phyloP scores from a whole-genome alignment of 768 basidiomycete genomes.

The Mycena latifolia region DNA sequence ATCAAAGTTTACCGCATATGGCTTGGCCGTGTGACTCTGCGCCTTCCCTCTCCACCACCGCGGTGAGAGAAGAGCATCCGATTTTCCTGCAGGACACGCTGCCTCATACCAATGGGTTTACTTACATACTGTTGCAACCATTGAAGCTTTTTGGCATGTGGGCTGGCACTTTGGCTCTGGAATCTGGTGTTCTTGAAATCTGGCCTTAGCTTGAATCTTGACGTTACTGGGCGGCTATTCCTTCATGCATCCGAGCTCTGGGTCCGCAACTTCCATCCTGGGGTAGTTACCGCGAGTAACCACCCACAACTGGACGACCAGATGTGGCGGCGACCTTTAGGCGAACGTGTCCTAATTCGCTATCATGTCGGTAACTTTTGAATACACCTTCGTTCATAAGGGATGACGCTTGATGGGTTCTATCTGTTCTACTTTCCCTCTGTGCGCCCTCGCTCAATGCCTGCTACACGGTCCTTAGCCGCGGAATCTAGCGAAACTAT shows the following conservation, averaged over 20 bases:
- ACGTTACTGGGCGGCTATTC: background rate
- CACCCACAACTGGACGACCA: conserved; percentile 6
- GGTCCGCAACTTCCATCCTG: conserved; percentile 11
- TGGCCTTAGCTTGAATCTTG: background rate
- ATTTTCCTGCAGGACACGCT: too few relatives aligned
- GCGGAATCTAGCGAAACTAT: background rate
- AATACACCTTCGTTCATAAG: conserved; percentile 15
- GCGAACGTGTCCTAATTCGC: background rate
- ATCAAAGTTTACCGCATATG: background rate
- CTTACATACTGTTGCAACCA: background rate
- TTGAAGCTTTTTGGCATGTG: conserved; percentile 5
- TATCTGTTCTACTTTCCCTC: background rate
- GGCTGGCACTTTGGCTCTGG: too few relatives aligned
- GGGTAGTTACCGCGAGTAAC: conserved; percentile 1
- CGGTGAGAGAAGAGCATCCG: too few relatives aligned
- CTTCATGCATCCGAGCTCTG: conserved; percentile 14
- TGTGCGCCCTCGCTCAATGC: background rate
- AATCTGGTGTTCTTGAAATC: background rate
- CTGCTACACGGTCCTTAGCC: background rate
- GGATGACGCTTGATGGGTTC: background rate
- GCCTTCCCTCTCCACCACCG: too few relatives aligned
- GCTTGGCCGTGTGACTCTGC: background rate
- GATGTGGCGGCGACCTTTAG: conserved; percentile 14
- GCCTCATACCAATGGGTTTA: background rate
- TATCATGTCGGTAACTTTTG: conserved; percentile 8